phyloP scores from a whole-genome alignment of 2,329 filamentous ascomycete species.

The Coleophoma crateriformis region DNA sequence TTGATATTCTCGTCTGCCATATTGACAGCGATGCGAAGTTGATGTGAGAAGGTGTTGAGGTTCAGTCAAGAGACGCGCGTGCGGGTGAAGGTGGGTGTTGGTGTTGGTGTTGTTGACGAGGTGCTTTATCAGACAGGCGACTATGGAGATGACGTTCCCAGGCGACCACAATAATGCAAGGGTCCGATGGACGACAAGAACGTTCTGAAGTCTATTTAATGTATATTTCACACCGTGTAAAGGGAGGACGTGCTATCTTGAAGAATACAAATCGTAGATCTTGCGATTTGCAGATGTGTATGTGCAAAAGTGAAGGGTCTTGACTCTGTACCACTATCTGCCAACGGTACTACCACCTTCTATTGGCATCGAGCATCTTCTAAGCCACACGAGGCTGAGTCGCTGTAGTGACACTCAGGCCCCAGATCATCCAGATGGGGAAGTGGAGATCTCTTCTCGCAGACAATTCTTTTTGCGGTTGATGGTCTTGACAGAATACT shows the following conservation, averaged over 20 bases:
- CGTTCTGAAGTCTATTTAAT: not conserved
- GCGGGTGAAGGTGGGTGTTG: not conserved
- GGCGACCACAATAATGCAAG: not conserved
- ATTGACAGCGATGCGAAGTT: slow-evolving; percentile 8
- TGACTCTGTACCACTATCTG: not conserved
- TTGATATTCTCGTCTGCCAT: slow-evolving; percentile 49
- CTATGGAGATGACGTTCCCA: not conserved
- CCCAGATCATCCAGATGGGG: no score
- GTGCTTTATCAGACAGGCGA: not conserved
- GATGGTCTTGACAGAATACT: no score
- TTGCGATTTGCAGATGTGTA: no score
- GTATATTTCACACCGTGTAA: no score
- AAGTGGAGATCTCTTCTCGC: no score
- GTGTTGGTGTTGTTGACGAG: not conserved
- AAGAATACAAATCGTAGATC: no score
- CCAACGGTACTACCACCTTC: not conserved
- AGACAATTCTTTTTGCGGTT: no score
- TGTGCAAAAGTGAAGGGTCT: no score
- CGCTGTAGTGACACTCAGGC: no score
- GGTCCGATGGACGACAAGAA: not conserved
- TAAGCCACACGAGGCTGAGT: not conserved
- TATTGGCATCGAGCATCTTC: not conserved
- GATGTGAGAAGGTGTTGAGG: not conserved
- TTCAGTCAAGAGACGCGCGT: not conserved
- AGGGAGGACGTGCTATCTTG: no score